These are phyloP conservation scores for Saccharomycopsis phalli DNA, from an alignment of 1,139 yeast species.

Conservation along the genomic window DNA sequence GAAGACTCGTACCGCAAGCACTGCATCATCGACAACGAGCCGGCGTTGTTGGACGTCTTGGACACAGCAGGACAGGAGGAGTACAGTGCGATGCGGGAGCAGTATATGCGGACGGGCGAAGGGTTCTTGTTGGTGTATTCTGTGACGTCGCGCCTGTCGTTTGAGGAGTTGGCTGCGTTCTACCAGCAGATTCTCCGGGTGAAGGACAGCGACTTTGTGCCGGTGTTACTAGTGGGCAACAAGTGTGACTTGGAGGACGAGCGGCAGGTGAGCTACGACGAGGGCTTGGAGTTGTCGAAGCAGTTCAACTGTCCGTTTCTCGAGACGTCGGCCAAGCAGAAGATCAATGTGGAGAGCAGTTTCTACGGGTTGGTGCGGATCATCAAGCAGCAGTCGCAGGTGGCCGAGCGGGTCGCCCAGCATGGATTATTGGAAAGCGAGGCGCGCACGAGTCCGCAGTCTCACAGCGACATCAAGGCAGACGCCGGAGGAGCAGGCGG, in stretches of 20 bases:
- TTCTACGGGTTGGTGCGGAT: slow-evolving; percentile 68
- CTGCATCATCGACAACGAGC: slow-evolving; percentile 70
- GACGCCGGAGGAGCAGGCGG: background rate
- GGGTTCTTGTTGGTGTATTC: slow-evolving; percentile 82
- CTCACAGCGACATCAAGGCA: background rate
- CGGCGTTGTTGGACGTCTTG: slow-evolving; percentile 73
- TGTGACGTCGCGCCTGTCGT: slow-evolving; percentile 69
- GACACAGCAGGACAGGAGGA: slow-evolving; percentile 99
- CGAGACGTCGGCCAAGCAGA: slow-evolving; percentile 90
- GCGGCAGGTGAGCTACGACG: slow-evolving; percentile 73
- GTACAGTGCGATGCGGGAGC: slow-evolving; percentile 92
- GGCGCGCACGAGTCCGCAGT: no score
- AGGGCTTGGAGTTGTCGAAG: slow-evolving; percentile 71
- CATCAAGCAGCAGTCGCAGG: slow-evolving; percentile 27
- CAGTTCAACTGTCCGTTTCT: slow-evolving; percentile 70
- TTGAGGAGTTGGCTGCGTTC: slow-evolving; percentile 69
- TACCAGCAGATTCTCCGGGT: slow-evolving; percentile 81
- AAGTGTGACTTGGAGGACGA: slow-evolving; percentile 75
- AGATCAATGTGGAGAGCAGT: slow-evolving; percentile 90
- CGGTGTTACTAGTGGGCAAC: slow-evolving; percentile 68
- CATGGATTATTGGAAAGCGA: slow-evolving; percentile 15
- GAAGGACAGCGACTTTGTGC: slow-evolving; percentile 68
- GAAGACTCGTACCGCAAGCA: slow-evolving; percentile 84
- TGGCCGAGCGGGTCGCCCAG: slow-evolving; percentile 11
- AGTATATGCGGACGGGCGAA: slow-evolving; percentile 87